These are phyloP conservation scores for Pogostemon cablin DNA, from an alignment of 257 asterid species.

Conservation along the genomic window DNA sequence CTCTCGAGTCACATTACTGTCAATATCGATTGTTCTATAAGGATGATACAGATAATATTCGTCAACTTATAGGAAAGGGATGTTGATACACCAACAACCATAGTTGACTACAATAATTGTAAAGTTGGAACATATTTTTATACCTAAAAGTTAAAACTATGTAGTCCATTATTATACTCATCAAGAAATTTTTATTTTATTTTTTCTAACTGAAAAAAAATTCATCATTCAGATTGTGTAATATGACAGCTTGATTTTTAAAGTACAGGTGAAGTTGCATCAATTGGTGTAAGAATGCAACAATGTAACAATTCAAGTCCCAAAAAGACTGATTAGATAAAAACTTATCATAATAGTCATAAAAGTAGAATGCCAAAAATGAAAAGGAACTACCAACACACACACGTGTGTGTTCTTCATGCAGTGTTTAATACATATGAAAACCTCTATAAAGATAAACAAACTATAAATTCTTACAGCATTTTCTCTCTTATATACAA, in stretches of 20 bases:
- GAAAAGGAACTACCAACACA: neutral
- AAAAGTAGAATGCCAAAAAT: neutral
- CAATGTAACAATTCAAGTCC: neutral
- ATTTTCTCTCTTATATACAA: neutral
- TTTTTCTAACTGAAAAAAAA: neutral
- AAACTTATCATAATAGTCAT: neutral
- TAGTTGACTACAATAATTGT: neutral
- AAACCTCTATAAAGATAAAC: too few relatives aligned
- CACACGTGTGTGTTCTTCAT: neutral
- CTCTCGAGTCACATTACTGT: too few relatives aligned
- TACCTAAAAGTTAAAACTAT: neutral
- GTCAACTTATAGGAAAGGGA: neutral
- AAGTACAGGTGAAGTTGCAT: neutral
- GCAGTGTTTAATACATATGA: too few relatives aligned
- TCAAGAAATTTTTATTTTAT: too few relatives aligned
- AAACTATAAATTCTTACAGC: neutral
- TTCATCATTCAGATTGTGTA: neutral
- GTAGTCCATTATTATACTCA: too few relatives aligned
- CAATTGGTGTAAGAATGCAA: neutral
- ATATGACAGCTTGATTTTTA: neutral
- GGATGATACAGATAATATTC: too few relatives aligned
- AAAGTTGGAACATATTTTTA: neutral
- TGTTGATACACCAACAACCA: constrained; percentile 24
- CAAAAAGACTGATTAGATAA: neutral
- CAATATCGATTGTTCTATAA: too few relatives aligned